Conservation (phyloP, 306 rosid genomes). For the Acmispon strigosus region DNA sequence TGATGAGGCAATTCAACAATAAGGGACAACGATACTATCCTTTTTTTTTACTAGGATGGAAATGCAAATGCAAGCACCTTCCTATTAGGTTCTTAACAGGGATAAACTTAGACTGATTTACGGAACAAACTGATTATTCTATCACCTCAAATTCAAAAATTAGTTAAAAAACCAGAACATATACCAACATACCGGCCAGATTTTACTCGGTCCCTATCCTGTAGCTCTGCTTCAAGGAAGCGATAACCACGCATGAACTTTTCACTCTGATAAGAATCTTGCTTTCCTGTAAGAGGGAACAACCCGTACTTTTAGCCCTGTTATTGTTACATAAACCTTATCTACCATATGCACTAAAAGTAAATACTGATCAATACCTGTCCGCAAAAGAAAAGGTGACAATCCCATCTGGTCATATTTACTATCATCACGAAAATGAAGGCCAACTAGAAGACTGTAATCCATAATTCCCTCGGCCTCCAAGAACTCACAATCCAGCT, state of each 20-base stretch:
- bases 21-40: background rate
- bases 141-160: background rate
- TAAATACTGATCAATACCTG: conserved; percentile 47
- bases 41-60: background rate
- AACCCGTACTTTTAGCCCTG: background rate
- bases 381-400: conserved; percentile 78
- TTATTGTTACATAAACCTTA: background rate
- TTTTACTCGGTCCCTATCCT: conserved; percentile 79
- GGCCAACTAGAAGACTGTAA: conserved; percentile 92
- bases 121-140: background rate
- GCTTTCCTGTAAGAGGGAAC: conserved; percentile 45
- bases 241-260: conserved; percentile 93
- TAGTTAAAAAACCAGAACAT: background rate
- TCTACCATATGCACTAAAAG: background rate
- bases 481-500: conserved; percentile 84
- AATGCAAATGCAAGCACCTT: background rate
- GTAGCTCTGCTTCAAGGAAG: conserved; percentile 92
- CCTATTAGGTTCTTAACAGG: background rate
- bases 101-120: background rate
- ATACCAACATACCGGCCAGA: conserved; percentile 75
- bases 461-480: conserved; percentile 96
- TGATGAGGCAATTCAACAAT: conserved; percentile 10
- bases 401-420: conserved; percentile 72
- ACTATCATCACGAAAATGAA: conserved; percentile 82
- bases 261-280: conserved; percentile 81